A percentile compares a stretch with the other conserved stretches of the same genome.
These are phyloP conservation scores for Pelargonium fulgidum DNA, from an alignment of 441 rosid genomes.

Conservation along the genomic window DNA sequence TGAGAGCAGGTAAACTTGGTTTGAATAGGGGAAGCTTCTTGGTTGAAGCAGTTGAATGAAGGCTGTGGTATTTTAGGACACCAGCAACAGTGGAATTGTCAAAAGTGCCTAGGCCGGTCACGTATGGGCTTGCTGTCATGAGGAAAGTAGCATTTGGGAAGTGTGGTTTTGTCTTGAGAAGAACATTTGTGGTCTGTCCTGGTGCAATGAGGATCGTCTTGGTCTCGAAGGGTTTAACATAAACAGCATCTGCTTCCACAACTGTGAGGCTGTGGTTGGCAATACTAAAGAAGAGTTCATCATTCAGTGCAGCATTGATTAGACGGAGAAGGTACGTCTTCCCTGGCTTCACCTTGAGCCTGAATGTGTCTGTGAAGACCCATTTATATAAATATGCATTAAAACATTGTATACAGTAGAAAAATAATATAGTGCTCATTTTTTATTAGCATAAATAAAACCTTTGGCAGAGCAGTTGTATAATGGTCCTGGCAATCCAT, in stretches of 20 bases:
- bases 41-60: conserved; percentile 25
- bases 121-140: conserved; percentile 52
- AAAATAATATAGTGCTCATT: not conserved
- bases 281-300: conserved; percentile 48
- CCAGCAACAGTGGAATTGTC: conserved; percentile 35
- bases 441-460: not conserved
- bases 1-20: conserved; percentile 38
- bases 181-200: conserved; percentile 55
- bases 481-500: conserved; percentile 51
- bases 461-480: conserved; percentile 52
- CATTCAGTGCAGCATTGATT: conserved; percentile 41
- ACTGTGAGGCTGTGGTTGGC: conserved; percentile 59
- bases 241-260: conserved; percentile 59
- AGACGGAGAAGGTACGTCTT: conserved; percentile 55
- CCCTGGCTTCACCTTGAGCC: conserved; percentile 44
- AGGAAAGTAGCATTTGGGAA: conserved; percentile 37
- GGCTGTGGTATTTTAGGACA: conserved; percentile 17
- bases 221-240: conserved; percentile 44
- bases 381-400: not conserved
- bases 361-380: conserved; percentile 41
- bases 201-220: conserved; percentile 45
- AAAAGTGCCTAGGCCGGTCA: conserved; percentile 32
- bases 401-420: not conserved
- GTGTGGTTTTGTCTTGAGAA: conserved; percentile 35
- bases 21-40: conserved; percentile 36